These are phyloP conservation scores for Cladophialophora bantiana DNA, from an alignment of 2,329 filamentous ascomycete genomes.

Conservation along the genomic window DNA sequence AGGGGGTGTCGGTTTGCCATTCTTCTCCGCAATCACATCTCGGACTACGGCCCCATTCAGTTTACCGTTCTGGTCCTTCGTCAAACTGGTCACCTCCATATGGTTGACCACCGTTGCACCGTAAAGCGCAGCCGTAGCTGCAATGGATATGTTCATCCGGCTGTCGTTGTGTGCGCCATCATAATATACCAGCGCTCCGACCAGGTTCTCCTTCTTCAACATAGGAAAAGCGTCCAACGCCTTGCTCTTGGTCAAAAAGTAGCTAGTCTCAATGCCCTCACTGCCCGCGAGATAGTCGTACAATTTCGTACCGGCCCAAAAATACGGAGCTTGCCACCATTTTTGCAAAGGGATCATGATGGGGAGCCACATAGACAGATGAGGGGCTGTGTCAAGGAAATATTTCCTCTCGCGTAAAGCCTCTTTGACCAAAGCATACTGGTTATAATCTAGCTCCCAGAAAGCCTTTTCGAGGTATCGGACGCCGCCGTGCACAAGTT, in stretches of 20 bases:
- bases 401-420: conserved; percentile 82
- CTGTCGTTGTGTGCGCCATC: conserved; percentile 93
- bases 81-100: conserved; percentile 76
- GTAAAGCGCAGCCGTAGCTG: conserved; percentile 87
- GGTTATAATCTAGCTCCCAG: conserved; percentile 83
- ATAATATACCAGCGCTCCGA: conserved; percentile 87
- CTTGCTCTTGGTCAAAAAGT: conserved; percentile 86
- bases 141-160: conserved; percentile 87
- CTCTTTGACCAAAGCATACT: conserved; percentile 79
- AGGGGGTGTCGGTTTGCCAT: conserved; percentile 68
- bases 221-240: conserved; percentile 87
- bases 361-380: conserved; percentile 79
- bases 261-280: conserved; percentile 87
- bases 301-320: conserved; percentile 74
- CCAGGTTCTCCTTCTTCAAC: conserved; percentile 78
- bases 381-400: conserved; percentile 81
- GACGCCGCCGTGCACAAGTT: conserved; percentile 84
- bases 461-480: conserved; percentile 86
- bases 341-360: conserved; percentile 83
- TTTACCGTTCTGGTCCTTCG: conserved; percentile 75
- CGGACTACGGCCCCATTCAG: conserved; percentile 76
- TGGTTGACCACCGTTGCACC: conserved; percentile 84
- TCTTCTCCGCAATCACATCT: conserved; percentile 71
- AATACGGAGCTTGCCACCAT: conserved; percentile 83
- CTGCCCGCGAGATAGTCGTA: conserved; percentile 86